Evolutionary conservation across 345 rosid species (phyloP).

Genomic region (Rhodamnia argentea): DNA sequence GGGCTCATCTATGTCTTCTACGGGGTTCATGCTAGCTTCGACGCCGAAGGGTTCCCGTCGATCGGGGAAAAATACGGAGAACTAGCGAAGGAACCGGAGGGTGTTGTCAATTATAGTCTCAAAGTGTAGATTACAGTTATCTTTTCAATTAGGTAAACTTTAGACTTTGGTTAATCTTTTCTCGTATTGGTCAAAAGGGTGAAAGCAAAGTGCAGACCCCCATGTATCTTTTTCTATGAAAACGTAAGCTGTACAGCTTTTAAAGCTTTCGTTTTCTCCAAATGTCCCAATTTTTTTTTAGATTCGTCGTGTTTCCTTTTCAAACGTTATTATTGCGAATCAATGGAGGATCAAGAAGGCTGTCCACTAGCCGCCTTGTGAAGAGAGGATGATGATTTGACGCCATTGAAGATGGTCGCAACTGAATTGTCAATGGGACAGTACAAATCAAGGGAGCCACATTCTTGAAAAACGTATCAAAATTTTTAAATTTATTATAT

Average conservation of each 20-base stretch:
- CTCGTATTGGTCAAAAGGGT: background rate
- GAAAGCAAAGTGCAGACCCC: background rate
- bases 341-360: background rate
- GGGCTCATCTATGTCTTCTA: conserved; percentile 62
- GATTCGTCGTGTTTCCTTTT: background rate
- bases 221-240: background rate
- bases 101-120: conserved; percentile 14
- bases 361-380: background rate
- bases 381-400: background rate
- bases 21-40: conserved; percentile 88
- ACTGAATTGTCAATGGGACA: background rate
- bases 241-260: background rate
- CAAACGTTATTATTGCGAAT: background rate
- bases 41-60: conserved; percentile 50
- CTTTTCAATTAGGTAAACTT: background rate
- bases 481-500: too few species aligned
- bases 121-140: conserved; percentile 20
- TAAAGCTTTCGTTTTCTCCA: background rate
- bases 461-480: too few species aligned
- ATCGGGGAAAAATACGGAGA: conserved; percentile 30
- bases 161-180: background rate
- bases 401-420: background rate
- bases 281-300: too few species aligned
- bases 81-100: conserved; percentile 20
- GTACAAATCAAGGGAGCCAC: too few species aligned